phyloP scores from a whole-genome alignment of 2,329 filamentous ascomycete genomes.

The Ampelomyces quisqualis region DNA sequence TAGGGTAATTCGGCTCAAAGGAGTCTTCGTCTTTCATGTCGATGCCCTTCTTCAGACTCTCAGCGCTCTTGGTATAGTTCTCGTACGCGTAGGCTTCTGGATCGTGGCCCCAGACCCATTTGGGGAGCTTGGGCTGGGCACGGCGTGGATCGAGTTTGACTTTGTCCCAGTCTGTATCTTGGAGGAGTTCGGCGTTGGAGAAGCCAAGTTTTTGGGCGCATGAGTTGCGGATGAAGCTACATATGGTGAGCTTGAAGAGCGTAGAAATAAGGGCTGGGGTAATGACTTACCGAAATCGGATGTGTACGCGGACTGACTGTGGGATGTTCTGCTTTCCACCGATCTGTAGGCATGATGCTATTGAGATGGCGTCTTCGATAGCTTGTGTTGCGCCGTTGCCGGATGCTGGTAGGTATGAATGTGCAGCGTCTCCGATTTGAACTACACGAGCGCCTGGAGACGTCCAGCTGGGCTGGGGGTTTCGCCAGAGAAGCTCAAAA shows the following conservation, averaged over 20 bases:
- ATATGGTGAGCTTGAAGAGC: slow-evolving; percentile 1
- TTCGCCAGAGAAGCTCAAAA: slow-evolving; percentile 52
- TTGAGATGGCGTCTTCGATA: slow-evolving; percentile 50
- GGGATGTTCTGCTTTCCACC: slow-evolving; percentile 45
- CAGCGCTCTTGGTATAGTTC: slow-evolving; percentile 47
- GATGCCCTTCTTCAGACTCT: slow-evolving; percentile 46
- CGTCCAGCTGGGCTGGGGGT: slow-evolving; percentile 50
- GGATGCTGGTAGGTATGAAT: slow-evolving; percentile 49
- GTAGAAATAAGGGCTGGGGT: too few species aligned
- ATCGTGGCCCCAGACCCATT: slow-evolving; percentile 51
- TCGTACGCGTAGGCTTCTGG: slow-evolving; percentile 50
- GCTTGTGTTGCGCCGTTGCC: slow-evolving; percentile 52
- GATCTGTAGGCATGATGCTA: slow-evolving; percentile 51
- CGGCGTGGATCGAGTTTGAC: slow-evolving; percentile 49
- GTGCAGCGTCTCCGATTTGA: slow-evolving; percentile 50
- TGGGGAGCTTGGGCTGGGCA: slow-evolving; percentile 49
- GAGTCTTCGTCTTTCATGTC: slow-evolving; percentile 46
- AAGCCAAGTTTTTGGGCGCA: slow-evolving; percentile 54
- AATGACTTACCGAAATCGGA: slow-evolving; percentile 44
- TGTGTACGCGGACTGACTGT: slow-evolving; percentile 44
- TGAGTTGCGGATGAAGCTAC: slow-evolving; percentile 50
- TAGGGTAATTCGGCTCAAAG: slow-evolving; percentile 50
- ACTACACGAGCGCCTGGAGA: slow-evolving; percentile 48
- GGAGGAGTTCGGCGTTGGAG: slow-evolving; percentile 50
- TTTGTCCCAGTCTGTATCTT: slow-evolving; percentile 53